A percentile compares a stretch with the other conserved stretches of the same genome.
Evolutionary conservation across 2,329 filamentous ascomycete species (phyloP).

Genomic region (Leptographium wingfieldii): DNA sequence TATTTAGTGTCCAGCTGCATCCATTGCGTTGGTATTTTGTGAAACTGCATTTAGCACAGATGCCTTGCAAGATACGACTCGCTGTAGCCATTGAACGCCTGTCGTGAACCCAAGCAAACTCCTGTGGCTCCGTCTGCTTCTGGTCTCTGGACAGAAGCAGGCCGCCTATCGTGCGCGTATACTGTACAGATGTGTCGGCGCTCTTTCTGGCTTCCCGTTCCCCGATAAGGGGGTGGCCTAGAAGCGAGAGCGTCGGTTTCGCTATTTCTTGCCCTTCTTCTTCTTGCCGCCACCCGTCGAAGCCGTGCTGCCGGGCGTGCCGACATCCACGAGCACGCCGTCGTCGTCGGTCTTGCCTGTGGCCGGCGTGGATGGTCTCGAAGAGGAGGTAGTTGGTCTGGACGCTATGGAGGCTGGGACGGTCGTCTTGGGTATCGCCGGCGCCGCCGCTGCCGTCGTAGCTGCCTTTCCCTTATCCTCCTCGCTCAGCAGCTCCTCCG

Average conservation of each 20-base stretch:
- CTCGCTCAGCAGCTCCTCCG: conserved; percentile 73
- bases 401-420: neutral
- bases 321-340: conserved; percentile 60
- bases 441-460: conserved; percentile 9
- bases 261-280: conserved; percentile 53
- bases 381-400: conserved; percentile 18
- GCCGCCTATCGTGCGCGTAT: neutral
- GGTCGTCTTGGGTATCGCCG: neutral
- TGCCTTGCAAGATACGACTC: neutral
- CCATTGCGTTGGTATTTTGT: too few relatives aligned
- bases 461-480: conserved; percentile 46
- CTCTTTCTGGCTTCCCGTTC: too few relatives aligned
- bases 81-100: neutral
- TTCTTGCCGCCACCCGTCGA: conserved; percentile 30
- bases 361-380: conserved; percentile 16
- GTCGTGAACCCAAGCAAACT: neutral
- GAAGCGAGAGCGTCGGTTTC: neutral
- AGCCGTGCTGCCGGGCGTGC: conserved; percentile 5
- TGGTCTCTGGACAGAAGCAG: neutral
- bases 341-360: conserved; percentile 43
- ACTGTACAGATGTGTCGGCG: neutral
- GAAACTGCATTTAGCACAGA: neutral
- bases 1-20: too few relatives aligned
- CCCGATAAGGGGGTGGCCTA: neutral
- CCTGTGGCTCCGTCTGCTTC: neutral